Conservation (phyloP, 2,329 filamentous ascomycete genomes). For the Akanthomyces muscarius region DNA sequence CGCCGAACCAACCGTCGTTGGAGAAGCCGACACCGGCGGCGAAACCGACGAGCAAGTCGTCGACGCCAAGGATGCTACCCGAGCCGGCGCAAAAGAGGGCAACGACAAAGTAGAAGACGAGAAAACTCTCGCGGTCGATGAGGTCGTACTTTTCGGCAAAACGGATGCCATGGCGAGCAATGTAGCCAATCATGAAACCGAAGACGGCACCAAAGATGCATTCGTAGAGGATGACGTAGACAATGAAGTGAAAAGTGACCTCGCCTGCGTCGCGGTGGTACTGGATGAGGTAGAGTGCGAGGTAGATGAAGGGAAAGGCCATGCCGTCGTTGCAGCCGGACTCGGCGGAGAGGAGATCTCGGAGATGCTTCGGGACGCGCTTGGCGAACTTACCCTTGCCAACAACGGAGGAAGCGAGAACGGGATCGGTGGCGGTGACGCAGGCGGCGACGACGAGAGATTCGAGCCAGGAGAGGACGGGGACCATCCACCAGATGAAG, state of each 20-base stretch:
- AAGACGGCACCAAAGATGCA: conserved; percentile 90
- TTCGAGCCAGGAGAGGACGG: conserved; percentile 80
- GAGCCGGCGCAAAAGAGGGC: conserved; percentile 94
- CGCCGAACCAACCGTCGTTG: conserved; percentile 97
- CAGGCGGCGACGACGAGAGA: conserved; percentile 84
- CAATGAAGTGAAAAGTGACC: conserved; percentile 82
- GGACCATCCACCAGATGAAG: conserved; percentile 89
- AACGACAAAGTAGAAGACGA: conserved; percentile 97
- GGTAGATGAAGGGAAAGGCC: conserved; percentile 97
- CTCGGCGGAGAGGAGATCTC: conserved; percentile 91
- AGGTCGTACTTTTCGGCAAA: conserved; percentile 77
- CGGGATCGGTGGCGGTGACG: conserved; percentile 94
- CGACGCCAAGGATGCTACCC: conserved; percentile 83
- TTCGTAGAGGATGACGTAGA: conserved; percentile 88
- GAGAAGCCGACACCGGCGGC: conserved; percentile 97
- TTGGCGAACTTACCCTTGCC: conserved; percentile 99
- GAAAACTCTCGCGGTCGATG: conserved; percentile 93
- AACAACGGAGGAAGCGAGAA: conserved; percentile 93
- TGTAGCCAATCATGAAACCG: conserved; percentile 83
- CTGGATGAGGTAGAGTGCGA: conserved; percentile 83
- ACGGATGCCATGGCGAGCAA: conserved; percentile 86
- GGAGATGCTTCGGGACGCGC: conserved; percentile 92
- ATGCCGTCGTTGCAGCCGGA: conserved; percentile 99
- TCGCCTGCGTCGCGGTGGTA: conserved; percentile 66
- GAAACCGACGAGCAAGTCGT: conserved; percentile 92